Evolutionary conservation across 2,329 filamentous ascomycete genomes (phyloP).

Genomic region (Camptophora hylomeconis): DNA sequence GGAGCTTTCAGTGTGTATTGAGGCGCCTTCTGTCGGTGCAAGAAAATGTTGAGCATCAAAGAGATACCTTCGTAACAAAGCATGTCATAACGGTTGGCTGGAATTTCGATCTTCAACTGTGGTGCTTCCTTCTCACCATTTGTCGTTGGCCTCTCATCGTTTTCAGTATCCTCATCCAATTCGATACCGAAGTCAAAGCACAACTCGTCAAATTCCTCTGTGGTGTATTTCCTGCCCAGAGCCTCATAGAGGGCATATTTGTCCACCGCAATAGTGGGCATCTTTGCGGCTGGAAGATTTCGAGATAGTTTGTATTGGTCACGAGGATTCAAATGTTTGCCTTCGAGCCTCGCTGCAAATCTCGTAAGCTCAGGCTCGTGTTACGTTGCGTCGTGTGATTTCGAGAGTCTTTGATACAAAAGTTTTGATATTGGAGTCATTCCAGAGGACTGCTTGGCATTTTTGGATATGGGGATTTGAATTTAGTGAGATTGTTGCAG

Average conservation of each 20-base stretch:
- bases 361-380: too few species aligned
- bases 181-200: conserved; percentile 98
- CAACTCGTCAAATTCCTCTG: conserved; percentile 87
- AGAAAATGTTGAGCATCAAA: conserved; percentile 91
- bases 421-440: too few species aligned
- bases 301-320: neutral
- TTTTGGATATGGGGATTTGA: too few species aligned
- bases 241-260: conserved; percentile 93
- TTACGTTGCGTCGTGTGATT: too few species aligned
- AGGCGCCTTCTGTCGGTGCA: conserved; percentile 60
- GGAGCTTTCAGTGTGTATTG: conserved; percentile 67
- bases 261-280: conserved; percentile 95
- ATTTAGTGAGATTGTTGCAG: too few species aligned
- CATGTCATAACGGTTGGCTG: conserved; percentile 86
- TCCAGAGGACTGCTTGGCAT: too few species aligned
- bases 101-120: conserved; percentile 95
- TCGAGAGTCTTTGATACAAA: too few species aligned
- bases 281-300: too few species aligned
- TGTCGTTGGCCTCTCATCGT: conserved; percentile 58
- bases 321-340: neutral
- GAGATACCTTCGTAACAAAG: conserved; percentile 95
- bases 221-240: conserved; percentile 79
- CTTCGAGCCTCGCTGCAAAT: conserved; percentile 1
- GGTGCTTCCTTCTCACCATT: conserved; percentile 74
- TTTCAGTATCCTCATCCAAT: conserved; percentile 86